phyloP scores from a whole-genome alignment of 352 stramenopile species.

The Phytophthora pinifolia region DNA sequence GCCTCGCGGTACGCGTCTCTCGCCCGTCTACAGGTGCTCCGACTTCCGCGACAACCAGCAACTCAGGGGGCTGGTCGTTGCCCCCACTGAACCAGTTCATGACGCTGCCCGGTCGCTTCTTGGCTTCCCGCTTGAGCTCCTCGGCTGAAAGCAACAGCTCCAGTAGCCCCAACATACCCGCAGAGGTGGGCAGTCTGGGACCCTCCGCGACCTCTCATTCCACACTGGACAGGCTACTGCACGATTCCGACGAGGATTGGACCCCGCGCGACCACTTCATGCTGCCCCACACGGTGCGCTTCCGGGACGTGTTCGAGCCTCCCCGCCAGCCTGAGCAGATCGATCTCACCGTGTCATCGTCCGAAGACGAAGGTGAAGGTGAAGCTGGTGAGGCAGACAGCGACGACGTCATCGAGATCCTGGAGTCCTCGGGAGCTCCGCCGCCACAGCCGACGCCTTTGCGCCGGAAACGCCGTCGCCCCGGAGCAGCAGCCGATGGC shows the following conservation, averaged over 20 bases:
- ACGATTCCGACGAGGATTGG: constrained; percentile 30
- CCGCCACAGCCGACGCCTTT: constrained; percentile 19
- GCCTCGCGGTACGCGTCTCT: background rate
- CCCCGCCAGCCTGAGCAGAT: constrained; percentile 44
- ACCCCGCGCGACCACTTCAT: constrained; percentile 6
- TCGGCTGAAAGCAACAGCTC: constrained; percentile 10
- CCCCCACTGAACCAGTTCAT: constrained; percentile 39
- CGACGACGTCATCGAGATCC: constrained; percentile 65
- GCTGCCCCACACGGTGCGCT: constrained; percentile 12
- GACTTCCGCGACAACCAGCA: background rate
- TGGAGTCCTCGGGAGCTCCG: constrained; percentile 23
- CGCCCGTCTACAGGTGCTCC: constrained; percentile 1
- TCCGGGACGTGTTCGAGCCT: constrained; percentile 5
- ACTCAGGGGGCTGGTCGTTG: constrained; percentile 17
- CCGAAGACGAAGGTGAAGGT: constrained; percentile 42
- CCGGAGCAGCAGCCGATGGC: background rate
- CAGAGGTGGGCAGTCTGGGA: background rate
- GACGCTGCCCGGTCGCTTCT: constrained; percentile 27
- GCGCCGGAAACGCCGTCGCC: constrained; percentile 49
- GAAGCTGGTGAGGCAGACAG: constrained; percentile 22
- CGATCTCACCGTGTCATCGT: constrained; percentile 63
- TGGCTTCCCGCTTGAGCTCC: constrained; percentile 15
- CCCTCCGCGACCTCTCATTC: background rate
- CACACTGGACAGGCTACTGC: constrained; percentile 19
- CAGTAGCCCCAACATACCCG: background rate